Base-by-base conservation (phyloP, 768 basidiomycete genomes). In the Collybia nuda region DNA sequence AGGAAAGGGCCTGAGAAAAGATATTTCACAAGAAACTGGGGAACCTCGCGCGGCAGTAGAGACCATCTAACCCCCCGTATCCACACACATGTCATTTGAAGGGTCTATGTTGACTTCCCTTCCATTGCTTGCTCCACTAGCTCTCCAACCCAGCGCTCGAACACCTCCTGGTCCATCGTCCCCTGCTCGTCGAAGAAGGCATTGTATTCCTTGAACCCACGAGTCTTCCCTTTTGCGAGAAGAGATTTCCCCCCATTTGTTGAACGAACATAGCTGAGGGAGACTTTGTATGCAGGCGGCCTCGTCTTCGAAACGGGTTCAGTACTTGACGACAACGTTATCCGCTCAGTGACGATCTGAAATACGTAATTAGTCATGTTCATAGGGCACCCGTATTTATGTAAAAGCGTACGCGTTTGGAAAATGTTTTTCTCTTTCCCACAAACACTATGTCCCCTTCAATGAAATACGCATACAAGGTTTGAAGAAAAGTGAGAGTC, bases 291-390 rank as follows among this genome's bases (percentile, higher is more conserved):
- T 41, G 78, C 75, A 21, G 90, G 88, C 26, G 86, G 76, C 43
- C 72, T 72, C 28, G 75, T 58, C 19, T 73, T 74, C 17, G 71
- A 72, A 21, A 77, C 75, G 26, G 90, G 85, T 14, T 73, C 58
- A 3, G 90, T 88, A 24, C 74, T 76, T 3, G 93, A 88, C 18
- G 82, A 78, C 49, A 95, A 77, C 23, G 85, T 89, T 69, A 98
- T 81, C 56, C 87, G 84, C 64, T 98, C 94, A 2, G 91, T 93
- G 41, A 95, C 86, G 62, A 97, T 96, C 88, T 95, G 66, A 21
- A 17, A 36, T 14, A 47, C 17, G 74, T 61, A 58, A 82, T 75
- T 39, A 70, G 69, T 12, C 79, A 78, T 26, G 40, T 51, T 47
- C 22, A 24, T 37, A 55, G 17, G 32, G 40, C 36, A 46, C 44